Evolutionary conservation across 192 early-diverging fungal genomes (phyloP).

Genomic region (Umbelopsis vinacea): DNA sequence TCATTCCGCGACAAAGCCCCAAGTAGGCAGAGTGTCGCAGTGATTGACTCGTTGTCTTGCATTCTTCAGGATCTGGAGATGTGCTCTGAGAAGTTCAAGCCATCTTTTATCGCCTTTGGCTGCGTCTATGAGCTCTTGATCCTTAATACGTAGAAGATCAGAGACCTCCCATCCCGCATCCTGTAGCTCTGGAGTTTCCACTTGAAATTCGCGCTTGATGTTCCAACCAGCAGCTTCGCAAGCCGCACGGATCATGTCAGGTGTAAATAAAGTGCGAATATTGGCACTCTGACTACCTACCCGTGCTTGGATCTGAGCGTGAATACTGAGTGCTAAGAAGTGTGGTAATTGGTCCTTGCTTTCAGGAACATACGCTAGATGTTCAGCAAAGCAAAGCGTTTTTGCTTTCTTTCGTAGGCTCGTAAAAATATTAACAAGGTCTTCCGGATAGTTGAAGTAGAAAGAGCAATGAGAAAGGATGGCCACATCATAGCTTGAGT

Average conservation of each 20-base stretch:
- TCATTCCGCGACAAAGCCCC: conserved; percentile 19
- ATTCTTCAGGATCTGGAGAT: neutral
- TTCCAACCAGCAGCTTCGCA: conserved; percentile 10
- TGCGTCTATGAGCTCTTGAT: neutral
- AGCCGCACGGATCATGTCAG: neutral
- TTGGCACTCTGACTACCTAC: neutral
- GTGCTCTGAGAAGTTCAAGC: conserved; percentile 6
- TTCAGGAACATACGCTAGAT: neutral
- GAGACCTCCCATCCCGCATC: conserved; percentile 23
- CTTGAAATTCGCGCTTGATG: neutral
- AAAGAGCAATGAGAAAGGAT: conserved; percentile 13
- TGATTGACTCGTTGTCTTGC: neutral
- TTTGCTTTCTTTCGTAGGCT: neutral
- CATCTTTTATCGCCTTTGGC: conserved; percentile 18
- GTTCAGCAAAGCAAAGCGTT: conserved; percentile 12
- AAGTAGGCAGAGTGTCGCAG: conserved; percentile 13
- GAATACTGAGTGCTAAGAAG: conserved; percentile 17
- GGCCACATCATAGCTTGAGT: neutral
- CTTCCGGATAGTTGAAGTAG: neutral
- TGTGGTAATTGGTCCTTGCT: neutral
- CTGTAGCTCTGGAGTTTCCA: conserved; percentile 12
- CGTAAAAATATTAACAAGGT: neutral
- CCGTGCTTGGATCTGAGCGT: conserved; percentile 22
- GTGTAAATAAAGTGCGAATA: conserved; percentile 15
- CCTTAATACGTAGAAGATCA: neutral